These are phyloP conservation scores for Mycena latifolia DNA, from an alignment of 768 basidiomycete genomes.

Conservation along the genomic window DNA sequence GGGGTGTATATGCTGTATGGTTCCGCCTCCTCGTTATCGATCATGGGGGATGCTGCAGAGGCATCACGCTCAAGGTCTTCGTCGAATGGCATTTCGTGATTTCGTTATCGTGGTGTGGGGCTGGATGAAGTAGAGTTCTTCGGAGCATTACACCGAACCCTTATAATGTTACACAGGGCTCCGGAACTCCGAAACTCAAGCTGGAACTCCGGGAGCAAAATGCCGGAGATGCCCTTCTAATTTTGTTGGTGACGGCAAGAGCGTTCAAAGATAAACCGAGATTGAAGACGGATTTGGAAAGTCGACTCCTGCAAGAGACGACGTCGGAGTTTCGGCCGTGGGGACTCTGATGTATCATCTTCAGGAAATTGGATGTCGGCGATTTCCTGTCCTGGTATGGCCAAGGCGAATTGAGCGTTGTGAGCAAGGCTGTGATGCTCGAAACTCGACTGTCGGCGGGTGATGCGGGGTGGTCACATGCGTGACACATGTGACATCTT, in stretches of 20 bases:
- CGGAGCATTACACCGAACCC: background rate
- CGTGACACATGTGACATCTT: too few species aligned
- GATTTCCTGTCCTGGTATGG: too few species aligned
- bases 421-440: too few species aligned
- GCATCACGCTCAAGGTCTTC: background rate
- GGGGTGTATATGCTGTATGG: constrained; percentile 61
- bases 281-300: too few species aligned
- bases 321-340: too few species aligned
- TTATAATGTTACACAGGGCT: background rate
- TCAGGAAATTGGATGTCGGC: too few species aligned
- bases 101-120: background rate
- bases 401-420: too few species aligned
- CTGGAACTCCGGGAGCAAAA: background rate
- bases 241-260: background rate
- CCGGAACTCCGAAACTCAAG: background rate
- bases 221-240: background rate
- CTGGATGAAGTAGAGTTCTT: background rate
- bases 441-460: too few species aligned
- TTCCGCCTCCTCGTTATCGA: background rate
- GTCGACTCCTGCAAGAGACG: too few species aligned
- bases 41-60: background rate
- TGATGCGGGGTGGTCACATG: too few species aligned
- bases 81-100: constrained; percentile 5
- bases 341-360: too few species aligned
- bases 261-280: too few species aligned